Conservation (phyloP, 2,329 filamentous ascomycete genomes). For the Pseudodiploospora longispora region DNA sequence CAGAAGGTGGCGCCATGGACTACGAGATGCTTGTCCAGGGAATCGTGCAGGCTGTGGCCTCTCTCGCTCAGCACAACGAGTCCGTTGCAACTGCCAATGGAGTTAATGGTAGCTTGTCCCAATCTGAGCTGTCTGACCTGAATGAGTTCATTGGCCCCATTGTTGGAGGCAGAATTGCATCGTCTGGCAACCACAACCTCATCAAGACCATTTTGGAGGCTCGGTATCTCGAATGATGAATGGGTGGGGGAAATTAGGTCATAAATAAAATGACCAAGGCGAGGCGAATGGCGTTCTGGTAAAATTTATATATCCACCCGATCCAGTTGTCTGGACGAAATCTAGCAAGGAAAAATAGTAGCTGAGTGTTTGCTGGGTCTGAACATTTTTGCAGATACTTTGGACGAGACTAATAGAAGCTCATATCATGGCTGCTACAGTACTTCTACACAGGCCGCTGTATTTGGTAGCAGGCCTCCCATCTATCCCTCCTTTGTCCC, state of each 20-base stretch:
- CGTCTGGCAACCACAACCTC: slow-evolving; percentile 37
- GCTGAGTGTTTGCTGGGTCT: no score
- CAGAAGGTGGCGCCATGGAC: slow-evolving; percentile 38
- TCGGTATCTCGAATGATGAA: slow-evolving; percentile 38
- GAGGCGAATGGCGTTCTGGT: slow-evolving; percentile 19
- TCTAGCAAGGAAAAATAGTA: no score
- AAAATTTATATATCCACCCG: slow-evolving; percentile 6
- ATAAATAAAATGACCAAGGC: not conserved
- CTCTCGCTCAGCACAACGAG: slow-evolving; percentile 29
- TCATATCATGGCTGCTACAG: no score
- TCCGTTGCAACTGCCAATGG: slow-evolving; percentile 26
- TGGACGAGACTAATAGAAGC: no score
- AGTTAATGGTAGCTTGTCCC: slow-evolving; percentile 28
- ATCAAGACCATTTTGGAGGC: slow-evolving; percentile 47
- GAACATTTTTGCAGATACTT: no score
- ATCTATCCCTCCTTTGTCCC: not conserved
- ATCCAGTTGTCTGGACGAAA: no score
- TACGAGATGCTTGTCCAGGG: slow-evolving; percentile 48
- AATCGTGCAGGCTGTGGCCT: slow-evolving; percentile 45
- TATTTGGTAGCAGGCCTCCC: not conserved
- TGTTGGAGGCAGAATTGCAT: slow-evolving; percentile 40
- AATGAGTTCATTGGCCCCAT: slow-evolving; percentile 48
- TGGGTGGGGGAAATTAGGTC: slow-evolving; percentile 1
- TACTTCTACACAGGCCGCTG: no score
- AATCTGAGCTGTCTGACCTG: slow-evolving; percentile 36